Conservation (phyloP, 1,284 basidiomycete species). For the Naganishia sp. region DNA sequence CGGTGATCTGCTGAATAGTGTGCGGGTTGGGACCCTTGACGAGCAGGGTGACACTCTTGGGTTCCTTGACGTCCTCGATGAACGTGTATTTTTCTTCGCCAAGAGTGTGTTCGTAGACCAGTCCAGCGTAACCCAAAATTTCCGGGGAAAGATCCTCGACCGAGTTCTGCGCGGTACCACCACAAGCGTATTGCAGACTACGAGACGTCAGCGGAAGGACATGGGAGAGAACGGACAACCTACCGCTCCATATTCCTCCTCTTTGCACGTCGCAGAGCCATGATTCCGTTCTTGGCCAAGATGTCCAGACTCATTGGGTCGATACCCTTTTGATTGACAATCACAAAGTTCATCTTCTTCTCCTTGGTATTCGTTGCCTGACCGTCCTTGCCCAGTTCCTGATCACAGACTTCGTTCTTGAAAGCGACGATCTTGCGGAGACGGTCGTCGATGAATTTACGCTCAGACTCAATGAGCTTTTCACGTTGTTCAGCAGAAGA, state of each 20-base stretch:
- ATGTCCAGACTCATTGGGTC: conserved; percentile 97
- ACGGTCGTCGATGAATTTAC: conserved; percentile 90
- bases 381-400: conserved; percentile 75
- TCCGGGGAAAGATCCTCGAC: conserved; percentile 93
- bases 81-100: conserved; percentile 99
- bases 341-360: conserved; percentile 80
- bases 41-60: conserved; percentile 94
- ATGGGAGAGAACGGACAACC: conserved; percentile 38
- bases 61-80: conserved; percentile 92
- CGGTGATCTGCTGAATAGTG: conserved; percentile 95
- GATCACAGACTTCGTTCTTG: conserved; percentile 94
- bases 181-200: conserved; percentile 84
- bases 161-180: conserved; percentile 95
- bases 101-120: conserved; percentile 98
- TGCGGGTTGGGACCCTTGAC: conserved; percentile 98
- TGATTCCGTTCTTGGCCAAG: conserved; percentile 93
- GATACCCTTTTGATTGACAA: conserved; percentile 99
- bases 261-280: conserved; percentile 93
- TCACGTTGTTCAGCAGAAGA: conserved; percentile 97
- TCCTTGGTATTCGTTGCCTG: conserved; percentile 56
- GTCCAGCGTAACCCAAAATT: conserved; percentile 91
- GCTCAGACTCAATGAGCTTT: conserved; percentile 97
- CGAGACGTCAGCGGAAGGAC: background rate
- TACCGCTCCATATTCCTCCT: conserved; percentile 96
- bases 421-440: conserved; percentile 96